These are phyloP conservation scores for Ascochyta rabiei DNA, from an alignment of 2,329 filamentous ascomycete genomes.

Conservation along the genomic window DNA sequence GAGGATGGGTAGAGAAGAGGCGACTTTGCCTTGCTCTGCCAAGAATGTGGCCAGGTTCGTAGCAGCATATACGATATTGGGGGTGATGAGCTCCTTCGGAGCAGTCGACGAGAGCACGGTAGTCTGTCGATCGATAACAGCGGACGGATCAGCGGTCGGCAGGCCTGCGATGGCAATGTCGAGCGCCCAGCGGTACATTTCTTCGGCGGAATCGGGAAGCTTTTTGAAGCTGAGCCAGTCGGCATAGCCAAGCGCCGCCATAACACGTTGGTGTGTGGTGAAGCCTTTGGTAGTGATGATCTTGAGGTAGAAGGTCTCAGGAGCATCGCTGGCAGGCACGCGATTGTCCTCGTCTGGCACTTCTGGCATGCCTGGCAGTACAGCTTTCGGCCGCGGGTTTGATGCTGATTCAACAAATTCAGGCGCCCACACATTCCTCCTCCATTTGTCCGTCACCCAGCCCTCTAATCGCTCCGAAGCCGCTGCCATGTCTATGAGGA, in stretches of 20 bases:
- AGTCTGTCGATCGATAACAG: constrained; percentile 66
- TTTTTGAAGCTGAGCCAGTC: constrained; percentile 84
- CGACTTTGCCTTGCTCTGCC: constrained; percentile 70
- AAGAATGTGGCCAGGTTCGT: constrained; percentile 81
- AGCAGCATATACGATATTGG: constrained; percentile 75
- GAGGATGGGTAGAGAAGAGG: constrained; percentile 79
- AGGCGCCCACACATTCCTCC: constrained; percentile 69
- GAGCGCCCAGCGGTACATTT: constrained; percentile 77
- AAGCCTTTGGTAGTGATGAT: constrained; percentile 83
- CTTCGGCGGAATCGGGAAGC: constrained; percentile 66
- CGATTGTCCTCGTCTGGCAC: constrained; percentile 80
- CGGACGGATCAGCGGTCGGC: constrained; percentile 48
- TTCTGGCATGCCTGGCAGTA: constrained; percentile 66
- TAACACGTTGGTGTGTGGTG: constrained; percentile 75
- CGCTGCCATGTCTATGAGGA: constrained; percentile 76
- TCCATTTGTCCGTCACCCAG: constrained; percentile 71
- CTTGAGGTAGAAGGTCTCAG: constrained; percentile 80
- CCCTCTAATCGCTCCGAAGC: constrained; percentile 82
- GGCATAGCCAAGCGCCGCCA: constrained; percentile 82
- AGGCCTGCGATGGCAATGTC: constrained; percentile 71
- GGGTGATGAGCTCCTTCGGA: constrained; percentile 60
- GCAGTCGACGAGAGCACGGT: constrained; percentile 65
- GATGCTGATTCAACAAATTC: constrained; percentile 80
- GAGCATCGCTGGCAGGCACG: constrained; percentile 66
- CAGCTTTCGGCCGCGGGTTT: constrained; percentile 78